A percentile compares a stretch with the other conserved stretches of the same genome.
phyloP scores from a whole-genome alignment of 164 flowering plant species.

The Brasenia schreberi region DNA sequence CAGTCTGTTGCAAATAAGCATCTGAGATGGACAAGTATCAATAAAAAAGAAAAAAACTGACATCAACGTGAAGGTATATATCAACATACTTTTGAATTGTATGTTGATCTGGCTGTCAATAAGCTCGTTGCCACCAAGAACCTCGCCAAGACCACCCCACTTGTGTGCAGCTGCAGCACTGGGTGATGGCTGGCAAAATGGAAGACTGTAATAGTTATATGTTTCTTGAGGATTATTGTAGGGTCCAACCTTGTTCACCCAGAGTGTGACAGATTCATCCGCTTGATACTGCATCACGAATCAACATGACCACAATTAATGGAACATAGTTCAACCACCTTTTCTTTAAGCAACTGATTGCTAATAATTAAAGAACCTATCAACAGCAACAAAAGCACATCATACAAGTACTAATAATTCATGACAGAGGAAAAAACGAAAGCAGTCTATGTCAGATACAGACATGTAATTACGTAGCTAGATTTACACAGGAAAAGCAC shows the following conservation, averaged over 20 bases:
- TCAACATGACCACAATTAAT: not conserved
- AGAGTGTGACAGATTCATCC: slow-evolving; percentile 72
- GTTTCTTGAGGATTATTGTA: slow-evolving; percentile 99
- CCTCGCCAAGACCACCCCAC: slow-evolving; percentile 99
- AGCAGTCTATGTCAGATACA: too few species aligned
- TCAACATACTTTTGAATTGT: slow-evolving; percentile 60
- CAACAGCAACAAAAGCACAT: too few species aligned
- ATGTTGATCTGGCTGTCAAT: slow-evolving; percentile 86
- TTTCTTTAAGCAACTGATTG: too few species aligned
- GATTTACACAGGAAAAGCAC: too few species aligned
- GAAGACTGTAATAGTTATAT: slow-evolving; percentile 92
- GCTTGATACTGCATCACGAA: slow-evolving; percentile 50
- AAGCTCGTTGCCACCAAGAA: slow-evolving; percentile 96
- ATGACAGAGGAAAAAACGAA: too few species aligned
- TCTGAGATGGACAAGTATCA: too few species aligned
- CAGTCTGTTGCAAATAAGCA: too few species aligned
- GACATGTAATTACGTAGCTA: too few species aligned
- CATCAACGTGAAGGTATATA: not conserved
- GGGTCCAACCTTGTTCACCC: slow-evolving; percentile 99
- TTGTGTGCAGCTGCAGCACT: slow-evolving; percentile 61
- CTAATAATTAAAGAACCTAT: too few species aligned
- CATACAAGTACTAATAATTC: too few species aligned
- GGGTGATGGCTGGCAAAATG: slow-evolving; percentile 62
- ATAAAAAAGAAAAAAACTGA: not conserved
- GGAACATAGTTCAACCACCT: not conserved